Conservation (phyloP, 768 basidiomycete genomes). For the Dentipellis fragilis region DNA sequence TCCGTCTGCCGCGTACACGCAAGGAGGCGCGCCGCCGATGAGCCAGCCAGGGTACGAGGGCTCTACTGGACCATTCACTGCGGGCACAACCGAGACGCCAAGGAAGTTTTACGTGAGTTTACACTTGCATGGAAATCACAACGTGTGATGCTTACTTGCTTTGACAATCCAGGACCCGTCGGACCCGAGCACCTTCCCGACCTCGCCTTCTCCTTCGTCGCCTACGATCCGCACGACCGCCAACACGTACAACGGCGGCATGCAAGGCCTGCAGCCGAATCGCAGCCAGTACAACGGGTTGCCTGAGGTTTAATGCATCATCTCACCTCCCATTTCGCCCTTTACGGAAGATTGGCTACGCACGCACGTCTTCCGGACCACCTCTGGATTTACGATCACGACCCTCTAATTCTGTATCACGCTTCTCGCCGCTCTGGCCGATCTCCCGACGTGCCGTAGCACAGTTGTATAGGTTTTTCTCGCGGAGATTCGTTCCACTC, state of each 20-base stretch:
- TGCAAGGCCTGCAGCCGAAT: neutral
- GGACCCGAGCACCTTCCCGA: conserved; percentile 13
- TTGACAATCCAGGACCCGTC: conserved; percentile 9
- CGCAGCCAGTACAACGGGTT: conserved; percentile 5
- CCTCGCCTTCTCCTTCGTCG: neutral
- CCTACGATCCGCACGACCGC: conserved; percentile 8
- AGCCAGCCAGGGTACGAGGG: neutral
- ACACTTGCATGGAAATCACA: neutral
- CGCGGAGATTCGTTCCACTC: too few relatives aligned
- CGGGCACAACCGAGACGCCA: neutral
- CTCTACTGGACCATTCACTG: neutral
- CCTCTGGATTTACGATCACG: neutral
- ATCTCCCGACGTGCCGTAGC: too few relatives aligned
- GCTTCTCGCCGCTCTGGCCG: too few relatives aligned
- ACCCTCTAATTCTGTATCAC: neutral
- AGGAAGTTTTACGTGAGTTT: conserved; percentile 6
- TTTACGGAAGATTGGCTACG: neutral
- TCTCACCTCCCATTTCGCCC: neutral
- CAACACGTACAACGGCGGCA: neutral
- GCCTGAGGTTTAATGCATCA: conserved; percentile 2
- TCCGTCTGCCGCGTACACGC: conserved; percentile 12
- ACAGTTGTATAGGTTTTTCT: too few relatives aligned
- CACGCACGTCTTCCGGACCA: neutral
- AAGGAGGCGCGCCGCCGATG: neutral
- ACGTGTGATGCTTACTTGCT: neutral